Evolutionary conservation across 1,284 basidiomycete species (phyloP), one percentile per base, ranked within the genome.

Genomic region (Rhizoctonia solani): DNA sequence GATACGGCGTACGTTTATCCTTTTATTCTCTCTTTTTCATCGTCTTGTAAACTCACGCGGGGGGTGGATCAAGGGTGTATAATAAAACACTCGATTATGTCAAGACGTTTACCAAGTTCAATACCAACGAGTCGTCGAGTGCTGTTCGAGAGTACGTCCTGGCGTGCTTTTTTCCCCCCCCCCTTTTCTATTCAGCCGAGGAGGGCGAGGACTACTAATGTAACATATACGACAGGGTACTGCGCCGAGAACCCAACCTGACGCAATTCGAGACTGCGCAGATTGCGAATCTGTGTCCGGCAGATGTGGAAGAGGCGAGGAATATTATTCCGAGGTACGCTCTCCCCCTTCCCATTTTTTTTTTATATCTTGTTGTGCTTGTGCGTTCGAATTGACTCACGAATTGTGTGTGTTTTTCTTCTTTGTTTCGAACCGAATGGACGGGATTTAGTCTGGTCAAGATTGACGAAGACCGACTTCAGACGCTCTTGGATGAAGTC

Each of bases 41-140:
- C 19, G 19, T 42, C 32, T 29, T 67, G 29, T 5, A n/a, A n/a
- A n/a, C n/a, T n/a, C n/a, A n/a, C n/a, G n/a, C n/a, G n/a, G n/a
- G n/a, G n/a, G n/a, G n/a, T n/a, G n/a, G n/a, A n/a, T n/a, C n/a
- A 71, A 93, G 93, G 42, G 92, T 96, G 13, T 95, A 92, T 76
- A 93, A 92, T 77, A 95, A 96, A 77, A 95, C 94, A 0, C 81
- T 92, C 53, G 93, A 95, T 72, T 95, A 95, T 74, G 93, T 95
- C 70, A 90, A 90, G 75, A 91, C 88, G 8, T 96, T 96, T 76
- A 85, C 91, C 3, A 92, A 94, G 76, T 95, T 94, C 78, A 90
- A 88, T 72, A 92, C 90, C 30, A 88, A 89, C 8, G 92, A 94
- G 74, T 89, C 91, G 25, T 90, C 91, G 6, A 87, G 88, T 73